A percentile compares a stretch with the other conserved stretches of the same genome.
Evolutionary conservation across 2,329 filamentous ascomycete genomes (phyloP).

Genomic region (Penicillium brevicompactum): DNA sequence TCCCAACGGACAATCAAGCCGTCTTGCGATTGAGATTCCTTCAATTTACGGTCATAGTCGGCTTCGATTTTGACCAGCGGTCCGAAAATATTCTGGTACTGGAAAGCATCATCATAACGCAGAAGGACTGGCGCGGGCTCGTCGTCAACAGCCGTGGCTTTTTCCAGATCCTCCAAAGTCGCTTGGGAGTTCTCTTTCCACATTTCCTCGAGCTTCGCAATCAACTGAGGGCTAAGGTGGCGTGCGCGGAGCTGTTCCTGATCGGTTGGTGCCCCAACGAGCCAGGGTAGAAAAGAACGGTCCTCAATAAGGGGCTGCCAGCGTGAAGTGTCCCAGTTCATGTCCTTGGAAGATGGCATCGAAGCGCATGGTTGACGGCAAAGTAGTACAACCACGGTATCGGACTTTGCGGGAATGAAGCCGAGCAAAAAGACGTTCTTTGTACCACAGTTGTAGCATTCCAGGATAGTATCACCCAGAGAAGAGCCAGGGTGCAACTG

Average conservation of each 20-base stretch:
- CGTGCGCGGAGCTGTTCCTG: conserved; percentile 94
- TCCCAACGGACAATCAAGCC: conserved; percentile 94
- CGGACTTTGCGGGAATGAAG: conserved; percentile 97
- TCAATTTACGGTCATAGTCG: conserved; percentile 98
- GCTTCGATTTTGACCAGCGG: conserved; percentile 98
- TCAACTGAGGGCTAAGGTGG: conserved; percentile 90
- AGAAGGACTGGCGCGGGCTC: conserved; percentile 90
- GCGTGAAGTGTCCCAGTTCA: conserved; percentile 98
- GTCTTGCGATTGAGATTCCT: conserved; percentile 97
- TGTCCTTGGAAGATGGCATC: conserved; percentile 94
- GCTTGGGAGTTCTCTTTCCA: conserved; percentile 95
- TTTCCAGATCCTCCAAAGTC: conserved; percentile 88
- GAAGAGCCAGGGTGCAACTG: conserved; percentile 92
- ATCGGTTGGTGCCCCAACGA: conserved; percentile 84
- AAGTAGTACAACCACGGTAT: conserved; percentile 94
- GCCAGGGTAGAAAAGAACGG: conserved; percentile 90
- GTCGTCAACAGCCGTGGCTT: conserved; percentile 87
- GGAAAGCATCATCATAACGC: conserved; percentile 94
- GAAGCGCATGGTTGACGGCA: conserved; percentile 96
- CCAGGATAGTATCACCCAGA: conserved; percentile 91
- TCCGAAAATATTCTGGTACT: conserved; percentile 98
- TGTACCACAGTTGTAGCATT: conserved; percentile 99
- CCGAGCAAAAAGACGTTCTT: conserved; percentile 98
- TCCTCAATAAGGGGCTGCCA: conserved; percentile 99
- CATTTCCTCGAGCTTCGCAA: conserved; percentile 94